Evolutionary conservation across 1,139 yeast genomes (phyloP), one percentile per base, ranked within the genome.

Genomic region (Debaryomycetaceae sp.): DNA sequence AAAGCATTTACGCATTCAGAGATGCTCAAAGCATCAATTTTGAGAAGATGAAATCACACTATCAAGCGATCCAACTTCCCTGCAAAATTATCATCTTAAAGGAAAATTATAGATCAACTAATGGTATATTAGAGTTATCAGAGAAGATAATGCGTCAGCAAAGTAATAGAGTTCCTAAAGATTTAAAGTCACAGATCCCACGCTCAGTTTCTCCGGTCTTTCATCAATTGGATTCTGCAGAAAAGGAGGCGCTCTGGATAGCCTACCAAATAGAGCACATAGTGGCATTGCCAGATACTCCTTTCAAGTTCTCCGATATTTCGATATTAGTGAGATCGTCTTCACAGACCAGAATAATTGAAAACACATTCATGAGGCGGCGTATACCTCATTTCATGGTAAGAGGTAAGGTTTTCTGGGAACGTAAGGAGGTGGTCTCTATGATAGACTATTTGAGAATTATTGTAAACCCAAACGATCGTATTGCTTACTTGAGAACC

Each of bases 1-100:
- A 92, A 59, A 83, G 96, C 54, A 92, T 92, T 22, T 92, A 92
- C 57, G 88, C 83, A 1, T 91, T 91, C 50, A 70, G 98, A 46
- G 81, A 86, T 50, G 97, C 98, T 0, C 80, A 81, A 33, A 71
- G 83, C 0, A 66, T 68, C 13, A 89, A 87, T 52, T 87, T 92
- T 51, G 63, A 62, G 30, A 67, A 68, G 9, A 81, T 92, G 89
- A 58, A 60, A 30, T 53, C 59, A 0, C 61, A 68, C 41, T 85
- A 78, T 48, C 64, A 43, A 61, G 41, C 6, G 59, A 61, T 8
- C 5, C 15, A 24, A 13, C 13, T 13, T 11, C 43, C 50, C 1
- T 57, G 68, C 17, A 43, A 51, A 4, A 47, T 59, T 6, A 66
- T 83, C 1, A 62, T 74, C 6, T 65, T 92, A 40, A 70, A 73